Base-by-base conservation (phyloP, 352 stramenopile species). In the Phytophthora pinifolia region DNA sequence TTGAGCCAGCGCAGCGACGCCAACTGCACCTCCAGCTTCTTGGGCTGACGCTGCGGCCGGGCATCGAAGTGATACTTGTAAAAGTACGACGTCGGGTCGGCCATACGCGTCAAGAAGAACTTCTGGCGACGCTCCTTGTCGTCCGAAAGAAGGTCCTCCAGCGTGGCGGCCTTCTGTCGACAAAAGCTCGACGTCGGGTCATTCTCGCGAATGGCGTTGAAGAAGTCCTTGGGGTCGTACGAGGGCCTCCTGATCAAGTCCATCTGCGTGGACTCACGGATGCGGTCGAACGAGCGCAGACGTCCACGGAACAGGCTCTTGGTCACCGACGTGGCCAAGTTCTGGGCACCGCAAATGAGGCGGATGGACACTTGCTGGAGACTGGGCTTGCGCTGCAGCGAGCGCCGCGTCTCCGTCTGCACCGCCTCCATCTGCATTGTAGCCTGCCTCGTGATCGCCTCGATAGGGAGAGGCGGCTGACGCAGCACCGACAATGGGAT, bases 61-160 rank as follows among this genome's bases (percentile, higher is more conserved):
- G 79, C 74, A 42, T 92, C 79, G 36, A 94, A 90, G 55, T 83
- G 82, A 73, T 89, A 94, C 67, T 94, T 94, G 85, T 89, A 94
- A 20, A 94, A 94, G 63, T 94, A 94, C 35, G 85, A 94, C 31
- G 85, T 94, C n/a, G 85, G 85, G 43, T 94, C 85, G 27, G 79
- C 79, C 33, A 94, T 83, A 47, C 85, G 85, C 46, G 83, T 92
- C 35, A 88, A 59, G 56, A 89, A 92, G 63, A 94, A 94, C 38
- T 89, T 89, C 50, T 91, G 67, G 13, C 79, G 78, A 29, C 65
- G 64, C 20, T 70, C 68, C 6, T 73, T 76, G 43, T 86, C 74
- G 34, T 71, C 76, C 22, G 79, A 86, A 22, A 94, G 62, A 43
- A 94, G 55, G 44, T 94, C 85, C 49, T 94, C 85, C 41, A 92